Evolutionary conservation across 225 moss, liverwort and hornwort genomes (phyloP), one percentile per base, ranked within the genome.

Genomic region (Sphagnum tenellum): DNA sequence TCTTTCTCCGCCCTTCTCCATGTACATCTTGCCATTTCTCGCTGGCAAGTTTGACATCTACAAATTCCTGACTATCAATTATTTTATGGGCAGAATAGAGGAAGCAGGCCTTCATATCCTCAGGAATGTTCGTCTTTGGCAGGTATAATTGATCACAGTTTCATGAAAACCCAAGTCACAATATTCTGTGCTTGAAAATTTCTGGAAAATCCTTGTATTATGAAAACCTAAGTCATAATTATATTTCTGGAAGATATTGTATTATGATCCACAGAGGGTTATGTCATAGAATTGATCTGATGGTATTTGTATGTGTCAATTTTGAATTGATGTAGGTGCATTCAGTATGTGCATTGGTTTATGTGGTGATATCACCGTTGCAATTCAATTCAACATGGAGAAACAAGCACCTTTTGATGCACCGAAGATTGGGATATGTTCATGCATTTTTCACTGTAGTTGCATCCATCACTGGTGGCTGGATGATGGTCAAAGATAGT

Each of bases 301-400:
- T 29, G 29, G 1, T 29, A 29, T 29, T 29, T 29, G 29, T 29
- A 29, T 29, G 29, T 29, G 29, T 29, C 29, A 29, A 0, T 29
- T 29, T 29, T 29, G 29, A 29, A 52, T 56, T 60, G 56, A 0
- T 55, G 29, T 77, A 83, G 77, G 45, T 77, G 12, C 84, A 88
- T 47, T 49, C 83, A 2, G 0, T 59, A 1, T 79, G 76, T 0
- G 84, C 81, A 5, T 64, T 78, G 6, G 9, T 76, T 56, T 84
- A 64, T 47, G 11, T 84, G 0, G 10, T 49, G 0, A 79, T 74
- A 4, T 81, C 66, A 7, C 87, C 84, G 2, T 71, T 84, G 55
- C 87, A 81, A 60, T 88, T 88, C 71, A 73, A 70, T 57, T 47
- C 75, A 1, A 59, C 69, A 12, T 84, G 84, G 45, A 69, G 87